These are phyloP conservation scores for Suillus decipiens DNA, from an alignment of 768 basidiomycete genomes.

Conservation along the genomic window DNA sequence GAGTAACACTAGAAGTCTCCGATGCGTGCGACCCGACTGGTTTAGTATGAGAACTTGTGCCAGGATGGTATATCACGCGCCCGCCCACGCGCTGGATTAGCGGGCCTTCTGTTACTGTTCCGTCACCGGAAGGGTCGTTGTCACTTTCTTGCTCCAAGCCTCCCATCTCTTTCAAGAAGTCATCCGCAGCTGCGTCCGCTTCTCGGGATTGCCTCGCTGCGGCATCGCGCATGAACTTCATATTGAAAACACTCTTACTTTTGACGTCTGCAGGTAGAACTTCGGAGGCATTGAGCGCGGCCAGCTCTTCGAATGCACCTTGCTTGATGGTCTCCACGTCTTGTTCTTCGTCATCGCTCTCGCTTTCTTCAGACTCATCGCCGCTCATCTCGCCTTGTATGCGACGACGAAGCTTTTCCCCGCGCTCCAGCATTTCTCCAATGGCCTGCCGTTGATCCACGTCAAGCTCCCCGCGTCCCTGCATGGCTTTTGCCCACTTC, in stretches of 20 bases:
- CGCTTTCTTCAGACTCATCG: conserved; percentile 50
- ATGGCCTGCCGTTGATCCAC: conserved; percentile 67
- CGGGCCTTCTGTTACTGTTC: conserved; percentile 33
- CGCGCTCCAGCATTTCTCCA: conserved; percentile 80
- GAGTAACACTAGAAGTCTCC: conserved; percentile 69
- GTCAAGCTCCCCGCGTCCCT: conserved; percentile 65
- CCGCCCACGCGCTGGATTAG: conserved; percentile 64
- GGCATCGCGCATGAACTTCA: conserved; percentile 99
- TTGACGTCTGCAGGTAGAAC: conserved; percentile 27
- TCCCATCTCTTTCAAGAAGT: conserved; percentile 72
- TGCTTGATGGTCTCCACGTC: conserved; percentile 56
- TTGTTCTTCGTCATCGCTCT: conserved; percentile 36
- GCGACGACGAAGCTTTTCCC: conserved; percentile 75
- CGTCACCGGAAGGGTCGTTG: conserved; percentile 29
- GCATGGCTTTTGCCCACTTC: conserved; percentile 84
- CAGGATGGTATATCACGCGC: conserved; percentile 63
- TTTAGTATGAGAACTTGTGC: conserved; percentile 27
- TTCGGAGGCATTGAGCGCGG: conserved; percentile 45
- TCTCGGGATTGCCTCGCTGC: conserved; percentile 62
- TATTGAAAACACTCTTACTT: conserved; percentile 79
- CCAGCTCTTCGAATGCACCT: conserved; percentile 78
- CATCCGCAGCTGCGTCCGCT: conserved; percentile 65
- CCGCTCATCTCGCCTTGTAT: conserved; percentile 71
- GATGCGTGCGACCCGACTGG: conserved; percentile 39
- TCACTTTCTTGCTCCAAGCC: conserved; percentile 36